Evolutionary conservation across 768 basidiomycete species (phyloP).

Genomic region (Boletus rubropictus): DNA sequence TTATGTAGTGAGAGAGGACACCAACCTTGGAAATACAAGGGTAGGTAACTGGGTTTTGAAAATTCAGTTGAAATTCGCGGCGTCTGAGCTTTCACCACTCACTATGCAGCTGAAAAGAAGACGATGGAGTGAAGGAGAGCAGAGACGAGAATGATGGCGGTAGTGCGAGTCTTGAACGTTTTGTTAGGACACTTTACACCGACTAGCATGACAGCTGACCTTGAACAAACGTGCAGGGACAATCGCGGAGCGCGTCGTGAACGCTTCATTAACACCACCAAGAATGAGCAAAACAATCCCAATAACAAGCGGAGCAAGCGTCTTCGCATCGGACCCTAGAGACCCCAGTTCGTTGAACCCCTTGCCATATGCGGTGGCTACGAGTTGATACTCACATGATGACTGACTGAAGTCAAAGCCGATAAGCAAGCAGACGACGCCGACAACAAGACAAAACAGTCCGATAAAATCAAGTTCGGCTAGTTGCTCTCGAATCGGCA

Average conservation of each 20-base stretch:
- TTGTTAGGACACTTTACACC: not conserved
- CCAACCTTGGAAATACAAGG: conserved; percentile 62
- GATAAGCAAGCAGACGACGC: conserved; percentile 62
- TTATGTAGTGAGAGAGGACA: not conserved
- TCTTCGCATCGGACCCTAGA: conserved; percentile 52
- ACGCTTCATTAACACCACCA: conserved; percentile 52
- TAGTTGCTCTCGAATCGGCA: conserved; percentile 52
- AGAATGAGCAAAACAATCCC: conserved; percentile 49
- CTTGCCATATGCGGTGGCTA: not conserved
- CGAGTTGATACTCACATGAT: conserved; percentile 44
- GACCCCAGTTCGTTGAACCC: not conserved
- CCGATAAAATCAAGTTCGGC: conserved; percentile 69
- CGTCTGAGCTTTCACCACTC: not conserved
- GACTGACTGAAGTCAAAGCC: conserved; percentile 71
- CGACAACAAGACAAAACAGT: conserved; percentile 53
- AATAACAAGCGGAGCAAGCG: conserved; percentile 55
- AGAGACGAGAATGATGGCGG: conserved; percentile 50
- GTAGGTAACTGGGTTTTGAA: conserved; percentile 44
- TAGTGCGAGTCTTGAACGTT: conserved; percentile 61
- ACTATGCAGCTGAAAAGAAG: conserved; percentile 47
- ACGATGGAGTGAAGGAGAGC: conserved; percentile 58
- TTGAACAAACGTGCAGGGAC: conserved; percentile 72
- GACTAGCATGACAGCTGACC: conserved; percentile 30
- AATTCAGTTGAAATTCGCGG: not conserved
- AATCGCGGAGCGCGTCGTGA: conserved; percentile 64